Evolutionary conservation across 2,329 filamentous ascomycete species (phyloP), one percentile per base, ranked within the genome.

Genomic region (Calonectria ilicicola): DNA sequence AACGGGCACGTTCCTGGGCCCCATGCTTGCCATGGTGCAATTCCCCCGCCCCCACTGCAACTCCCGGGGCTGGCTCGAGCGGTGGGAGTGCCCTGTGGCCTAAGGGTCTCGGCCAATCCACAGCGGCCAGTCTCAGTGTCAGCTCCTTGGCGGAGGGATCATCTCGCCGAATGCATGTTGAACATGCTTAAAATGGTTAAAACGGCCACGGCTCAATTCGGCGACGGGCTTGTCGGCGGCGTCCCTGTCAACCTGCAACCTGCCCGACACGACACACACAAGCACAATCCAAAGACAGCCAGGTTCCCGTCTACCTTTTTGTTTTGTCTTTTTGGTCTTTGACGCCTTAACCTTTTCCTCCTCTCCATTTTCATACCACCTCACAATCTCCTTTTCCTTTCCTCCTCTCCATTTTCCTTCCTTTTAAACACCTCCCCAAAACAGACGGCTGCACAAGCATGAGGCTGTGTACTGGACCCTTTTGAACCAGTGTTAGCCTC

Each of bases 131-230:
- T 40, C 7, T 60, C n/a, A 60, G 32, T n/a, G 17, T 14, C 14
- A n/a, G 53, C 53, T 17, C 21, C 53, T 26, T 26, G 53, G 32
- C 53, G 27, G 32, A 38, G 7, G 21, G 21, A 21, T 60, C 32
- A 40, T 60, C 32, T 60, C 53, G 32, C 23, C 53, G 32, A 19
- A 60, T 60, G 53, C 53, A 60, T 21, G 14, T 21, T 40, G 32
- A 27, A 40, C 53, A 60, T 60, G 53, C 35, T 60, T 40, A 60
- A 60, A 56, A 40, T 60, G 53, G 53, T 29, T 60, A 60, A 40
- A 60, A 60, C 23, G 35, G 32, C 23, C 4, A 47, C 44, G 44
- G 44, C 44, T 47, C 9, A 23, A 47, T 47, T 23, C n/a, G n/a
- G n/a, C 38, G 53, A 60, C 19, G 14, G 19, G 35, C 32, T 40